These are phyloP conservation scores for Populus ilicifolia DNA, from an alignment of 345 rosid species.

Conservation along the genomic window DNA sequence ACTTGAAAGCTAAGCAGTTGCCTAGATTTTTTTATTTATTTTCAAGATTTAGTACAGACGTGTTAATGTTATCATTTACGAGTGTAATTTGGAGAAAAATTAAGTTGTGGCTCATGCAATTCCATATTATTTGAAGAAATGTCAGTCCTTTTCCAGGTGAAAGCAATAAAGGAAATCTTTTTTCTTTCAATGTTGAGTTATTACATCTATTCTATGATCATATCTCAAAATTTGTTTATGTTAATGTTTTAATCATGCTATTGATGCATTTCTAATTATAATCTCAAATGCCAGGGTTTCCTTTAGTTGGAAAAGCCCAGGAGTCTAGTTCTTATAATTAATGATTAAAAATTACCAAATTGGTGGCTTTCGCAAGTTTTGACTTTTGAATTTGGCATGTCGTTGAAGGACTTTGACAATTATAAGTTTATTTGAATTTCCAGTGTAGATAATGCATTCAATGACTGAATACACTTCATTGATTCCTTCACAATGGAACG, in stretches of 20 bases:
- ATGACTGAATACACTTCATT: not conserved
- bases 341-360: not conserved
- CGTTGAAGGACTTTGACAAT: not conserved
- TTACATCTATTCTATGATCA: not conserved
- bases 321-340: not conserved
- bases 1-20: not conserved
- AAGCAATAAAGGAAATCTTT: not conserved
- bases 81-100: not conserved
- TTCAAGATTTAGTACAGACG: not conserved
- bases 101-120: not conserved
- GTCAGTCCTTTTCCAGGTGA: not conserved
- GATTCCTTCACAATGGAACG: not conserved
- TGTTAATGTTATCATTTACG: not conserved
- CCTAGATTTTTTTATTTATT: no score
- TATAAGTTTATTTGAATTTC: not conserved
- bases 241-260: not conserved
- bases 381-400: not conserved
- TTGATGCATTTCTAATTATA: not conserved
- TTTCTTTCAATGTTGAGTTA: not conserved
- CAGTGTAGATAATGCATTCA: not conserved
- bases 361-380: not conserved
- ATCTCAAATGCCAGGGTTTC: not conserved
- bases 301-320: not conserved
- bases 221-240: not conserved
- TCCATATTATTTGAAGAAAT: not conserved